Percentiles rank a stretch among this genome's conserved stretches.
Evolutionary conservation across 2,329 filamentous ascomycete species (phyloP).

Genomic region (Hymenotorrendiella dingleyae): DNA sequence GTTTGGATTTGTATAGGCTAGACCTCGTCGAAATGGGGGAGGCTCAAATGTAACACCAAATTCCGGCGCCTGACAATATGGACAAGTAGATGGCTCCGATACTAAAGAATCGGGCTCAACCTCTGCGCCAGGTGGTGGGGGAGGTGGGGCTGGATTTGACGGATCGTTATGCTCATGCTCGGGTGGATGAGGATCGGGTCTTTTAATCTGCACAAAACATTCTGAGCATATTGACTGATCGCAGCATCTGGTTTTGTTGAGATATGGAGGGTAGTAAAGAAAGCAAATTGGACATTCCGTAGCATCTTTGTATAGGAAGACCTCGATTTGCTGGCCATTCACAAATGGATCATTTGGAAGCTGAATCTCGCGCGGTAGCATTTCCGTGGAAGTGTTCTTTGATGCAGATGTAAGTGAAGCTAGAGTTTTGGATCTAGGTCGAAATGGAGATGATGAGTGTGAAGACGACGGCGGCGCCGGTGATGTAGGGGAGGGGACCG

Average conservation of each 20-base stretch:
- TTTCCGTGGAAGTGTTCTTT: constrained; percentile 65
- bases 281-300: constrained; percentile 95
- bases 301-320: constrained; percentile 87
- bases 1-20: constrained; percentile 58
- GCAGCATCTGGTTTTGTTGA: constrained; percentile 92
- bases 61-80: constrained; percentile 90
- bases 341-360: constrained; percentile 80
- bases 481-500: constrained; percentile 52
- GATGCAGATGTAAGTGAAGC: constrained; percentile 73
- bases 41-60: constrained; percentile 94
- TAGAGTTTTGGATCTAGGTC: constrained; percentile 81
- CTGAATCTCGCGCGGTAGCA: constrained; percentile 70
- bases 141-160: constrained; percentile 28
- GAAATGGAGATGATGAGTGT: constrained; percentile 55
- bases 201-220: constrained; percentile 98
- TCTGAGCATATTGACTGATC: constrained; percentile 96
- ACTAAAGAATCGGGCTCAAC: constrained; percentile 69
- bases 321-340: constrained; percentile 90
- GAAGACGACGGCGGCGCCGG: constrained; percentile 39
- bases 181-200: constrained; percentile 82
- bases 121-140: constrained; percentile 24
- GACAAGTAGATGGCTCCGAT: constrained; percentile 86
- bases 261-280: constrained; percentile 86
- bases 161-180: constrained; percentile 51
- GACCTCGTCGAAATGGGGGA: constrained; percentile 79